Evolutionary conservation across 2,329 filamentous ascomycete genomes (phyloP), one percentile per base, ranked within the genome.

Genomic region (Scedosporium boydii): DNA sequence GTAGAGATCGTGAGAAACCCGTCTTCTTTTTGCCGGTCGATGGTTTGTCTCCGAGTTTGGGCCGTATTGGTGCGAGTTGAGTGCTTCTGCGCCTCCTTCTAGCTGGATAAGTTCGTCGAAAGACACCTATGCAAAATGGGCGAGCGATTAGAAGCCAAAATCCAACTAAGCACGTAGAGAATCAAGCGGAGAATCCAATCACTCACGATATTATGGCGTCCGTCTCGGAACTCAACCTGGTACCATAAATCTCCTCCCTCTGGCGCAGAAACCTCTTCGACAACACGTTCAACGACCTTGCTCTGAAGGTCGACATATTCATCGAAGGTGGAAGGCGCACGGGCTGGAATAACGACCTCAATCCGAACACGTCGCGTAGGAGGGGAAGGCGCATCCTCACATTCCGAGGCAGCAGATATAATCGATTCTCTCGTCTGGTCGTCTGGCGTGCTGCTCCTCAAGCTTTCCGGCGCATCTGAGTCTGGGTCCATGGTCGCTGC

Each of bases 151-250:
- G 60, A n/a, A 16, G 23, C 51, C n/a, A 23, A 18, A 23, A 34
- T 21, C 34, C 42, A 6, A 55, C 23, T 68, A 70, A 62, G 71
- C 68, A 63, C 60, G 61, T 61, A 26, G 42, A 21, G 38, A 9
- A 57, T 38, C 57, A 29, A 56, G 9, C 21, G 21, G 23, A 27
- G 16, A 41, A 46, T 29, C 53, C 27, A 44, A 18, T 60, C 51
- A 76, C 79, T 74, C 73, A 82, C 80, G 67, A 74, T 63, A 61
- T 79, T 73, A 65, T 75, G 66, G 59, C 74, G 72, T 26, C 79
- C 80, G 65, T 82, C 79, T 34, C 51, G 75, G 58, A 80, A 81
- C 63, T 80, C 78, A 10, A 78, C 71, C 4, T 66, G 69, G 53
- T 77, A 78, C 23, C 68, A 69, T 1, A 67, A 23, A 9, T 72